Evolutionary conservation across 2,329 filamentous ascomycete species (phyloP).

Genomic region (Triangularia setosa): DNA sequence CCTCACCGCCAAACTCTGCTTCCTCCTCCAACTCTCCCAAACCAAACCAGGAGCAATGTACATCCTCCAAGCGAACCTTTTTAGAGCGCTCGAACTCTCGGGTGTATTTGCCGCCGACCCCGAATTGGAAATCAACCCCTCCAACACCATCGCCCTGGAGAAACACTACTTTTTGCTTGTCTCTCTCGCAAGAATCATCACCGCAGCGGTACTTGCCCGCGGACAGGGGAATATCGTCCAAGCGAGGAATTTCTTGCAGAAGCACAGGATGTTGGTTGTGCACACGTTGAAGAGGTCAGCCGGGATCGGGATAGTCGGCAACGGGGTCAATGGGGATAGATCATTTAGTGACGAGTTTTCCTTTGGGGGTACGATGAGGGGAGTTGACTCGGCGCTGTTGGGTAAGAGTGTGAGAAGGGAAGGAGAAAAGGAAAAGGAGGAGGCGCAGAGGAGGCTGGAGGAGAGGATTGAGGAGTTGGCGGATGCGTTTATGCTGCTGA

Average conservation of each 20-base stretch:
- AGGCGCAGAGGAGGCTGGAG: conserved; percentile 42
- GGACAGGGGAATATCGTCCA: conserved; percentile 80
- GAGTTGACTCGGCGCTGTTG: neutral
- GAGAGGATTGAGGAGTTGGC: conserved; percentile 71
- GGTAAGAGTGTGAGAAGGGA: neutral
- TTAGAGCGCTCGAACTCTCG: conserved; percentile 74
- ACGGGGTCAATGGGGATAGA: neutral
- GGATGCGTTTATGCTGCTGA: conserved; percentile 78
- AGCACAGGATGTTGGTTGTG: conserved; percentile 79
- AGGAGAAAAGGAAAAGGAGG: neutral
- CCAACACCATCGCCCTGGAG: conserved; percentile 65
- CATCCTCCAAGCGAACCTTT: conserved; percentile 84
- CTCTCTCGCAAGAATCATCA: conserved; percentile 75
- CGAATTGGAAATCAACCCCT: conserved; percentile 77
- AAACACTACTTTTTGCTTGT: conserved; percentile 83
- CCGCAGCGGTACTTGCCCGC: conserved; percentile 73
- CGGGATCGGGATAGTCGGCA: conserved; percentile 58
- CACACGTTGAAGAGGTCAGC: conserved; percentile 87
- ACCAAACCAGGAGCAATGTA: conserved; percentile 79
- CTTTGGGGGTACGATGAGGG: neutral
- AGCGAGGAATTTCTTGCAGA: conserved; percentile 73
- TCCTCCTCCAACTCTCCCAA: conserved; percentile 80
- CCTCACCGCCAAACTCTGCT: conserved; percentile 68
- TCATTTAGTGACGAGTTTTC: neutral
- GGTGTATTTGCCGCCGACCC: conserved; percentile 87